Evolutionary conservation across 495 filamentous ascomycete genomes (phyloP), one percentile per base, ranked within the genome.

Genomic region (Apodospora peruviana): DNA sequence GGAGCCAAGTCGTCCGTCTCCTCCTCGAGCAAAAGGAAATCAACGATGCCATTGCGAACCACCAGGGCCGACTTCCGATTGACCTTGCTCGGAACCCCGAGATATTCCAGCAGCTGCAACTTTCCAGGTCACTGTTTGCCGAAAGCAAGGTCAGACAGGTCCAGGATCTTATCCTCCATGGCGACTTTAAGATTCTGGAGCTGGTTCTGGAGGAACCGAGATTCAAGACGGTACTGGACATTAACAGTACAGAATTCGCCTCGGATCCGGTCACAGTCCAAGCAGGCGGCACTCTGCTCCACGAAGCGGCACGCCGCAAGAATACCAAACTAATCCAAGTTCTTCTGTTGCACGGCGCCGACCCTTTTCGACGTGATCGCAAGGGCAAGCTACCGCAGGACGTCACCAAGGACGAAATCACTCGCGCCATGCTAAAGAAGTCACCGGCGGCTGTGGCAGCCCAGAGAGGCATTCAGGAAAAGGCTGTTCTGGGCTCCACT

Each of bases 331-430:
- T 98, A 14, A 91, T 95, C 43, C 85, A 97, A 60, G 75, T 95
- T 9, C 78, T 98, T 14, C 69, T 98, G 34, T 81, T 96, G 40
- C 94, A 98, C 61, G 94, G 93, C 2, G 93, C 93, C n/a, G 93
- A 98, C 70, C 93, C 93, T 1, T 98, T 98, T 66, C 83, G 88
- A 37, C 81, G 94, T 40, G 93, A 98, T 66, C 88, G 88, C 50
- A 93, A 88, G 69, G 94, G 93, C 7, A 96, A 95, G 64, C 76
- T 98, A 21, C 90, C 93, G 17, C 93, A 98, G 65, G 91, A 97
- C 68, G 85, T 96, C 17, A 98, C 93, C 18, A 97, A 96, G 61
- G 93, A 98, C 66, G 93, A 98, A 51, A 81, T 79, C 49, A 96
- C 85, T 1, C 76, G 82, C 35, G 83, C 83, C 4, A 88, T 97